phyloP scores from a whole-genome alignment of 768 basidiomycete species.

The Sarcomyxa edulis region DNA sequence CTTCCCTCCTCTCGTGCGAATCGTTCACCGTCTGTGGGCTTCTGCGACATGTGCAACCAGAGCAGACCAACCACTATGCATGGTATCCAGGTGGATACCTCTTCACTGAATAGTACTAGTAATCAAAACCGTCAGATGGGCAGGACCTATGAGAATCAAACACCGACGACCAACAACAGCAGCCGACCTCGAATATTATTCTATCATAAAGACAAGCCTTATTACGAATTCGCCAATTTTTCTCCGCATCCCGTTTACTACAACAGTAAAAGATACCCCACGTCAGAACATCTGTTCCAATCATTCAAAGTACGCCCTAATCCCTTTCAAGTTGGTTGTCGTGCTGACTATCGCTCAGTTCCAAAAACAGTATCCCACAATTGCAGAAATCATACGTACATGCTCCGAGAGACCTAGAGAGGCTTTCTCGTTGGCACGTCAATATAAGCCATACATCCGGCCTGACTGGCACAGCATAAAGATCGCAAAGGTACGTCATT shows the following conservation, averaged over 20 bases:
- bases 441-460: conserved; percentile 29
- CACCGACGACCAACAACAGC: no score
- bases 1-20: no score
- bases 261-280: conserved; percentile 39
- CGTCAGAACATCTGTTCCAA: conserved; percentile 50
- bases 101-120: no score
- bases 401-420: conserved; percentile 29
- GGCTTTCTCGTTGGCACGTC: conserved; percentile 38
- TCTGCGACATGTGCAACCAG: no score
- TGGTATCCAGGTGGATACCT: no score
- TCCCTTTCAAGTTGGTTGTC: not conserved
- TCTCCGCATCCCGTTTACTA: conserved; percentile 36
- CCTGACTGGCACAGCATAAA: conserved; percentile 45
- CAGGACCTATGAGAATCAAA: no score
- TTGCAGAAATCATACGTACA: conserved; percentile 42
- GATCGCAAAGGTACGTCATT: conserved; percentile 32
- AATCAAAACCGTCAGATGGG: no score
- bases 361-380: conserved; percentile 28
- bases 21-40: no score
- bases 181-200: conserved; percentile 43
- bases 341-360: conserved; percentile 25
- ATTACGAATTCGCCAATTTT: conserved; percentile 39
- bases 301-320: conserved; percentile 34
- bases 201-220: conserved; percentile 29
- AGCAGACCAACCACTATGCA: no score